These are phyloP conservation scores for Blastomyces gilchristii DNA, from an alignment of 2,329 filamentous ascomycete genomes.

Conservation along the genomic window DNA sequence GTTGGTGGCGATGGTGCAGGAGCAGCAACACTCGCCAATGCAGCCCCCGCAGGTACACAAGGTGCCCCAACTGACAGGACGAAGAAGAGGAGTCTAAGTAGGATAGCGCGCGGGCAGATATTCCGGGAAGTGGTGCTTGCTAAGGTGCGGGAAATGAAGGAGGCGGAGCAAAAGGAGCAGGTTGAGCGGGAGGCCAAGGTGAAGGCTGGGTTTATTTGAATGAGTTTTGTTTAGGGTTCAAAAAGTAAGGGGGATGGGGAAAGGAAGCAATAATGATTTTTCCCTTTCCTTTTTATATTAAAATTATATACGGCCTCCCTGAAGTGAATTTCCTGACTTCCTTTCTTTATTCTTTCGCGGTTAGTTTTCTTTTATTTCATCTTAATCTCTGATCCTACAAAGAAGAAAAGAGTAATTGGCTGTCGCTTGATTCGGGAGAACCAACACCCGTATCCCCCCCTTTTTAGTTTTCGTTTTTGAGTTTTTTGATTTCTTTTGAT, in stretches of 20 bases:
- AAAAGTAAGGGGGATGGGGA: too few species aligned
- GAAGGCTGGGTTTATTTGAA: conserved; percentile 9
- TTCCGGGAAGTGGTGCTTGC: conserved; percentile 91
- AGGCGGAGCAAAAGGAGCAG: conserved; percentile 65
- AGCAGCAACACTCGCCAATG: conserved; percentile 21
- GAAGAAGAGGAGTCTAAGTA: conserved; percentile 46
- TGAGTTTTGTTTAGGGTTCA: background rate
- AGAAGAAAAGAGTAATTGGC: too few species aligned
- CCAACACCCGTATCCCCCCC: too few species aligned
- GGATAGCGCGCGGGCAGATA: conserved; percentile 58
- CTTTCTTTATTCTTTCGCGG: too few species aligned
- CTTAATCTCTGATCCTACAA: background rate
- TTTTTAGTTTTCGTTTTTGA: background rate
- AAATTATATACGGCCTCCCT: background rate
- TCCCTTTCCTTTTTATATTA: too few species aligned
- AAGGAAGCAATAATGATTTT: background rate
- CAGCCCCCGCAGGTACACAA: background rate
- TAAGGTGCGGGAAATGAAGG: conserved; percentile 87
- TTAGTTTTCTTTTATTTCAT: background rate
- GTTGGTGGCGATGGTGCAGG: conserved; percentile 7
- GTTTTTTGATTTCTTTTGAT: background rate
- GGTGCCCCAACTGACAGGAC: conserved; percentile 13
- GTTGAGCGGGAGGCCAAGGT: conserved; percentile 46
- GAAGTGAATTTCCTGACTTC: background rate
- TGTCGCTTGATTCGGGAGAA: too few species aligned